Conservation (phyloP, 805 yeast species). For the Millerago galiae region DNA sequence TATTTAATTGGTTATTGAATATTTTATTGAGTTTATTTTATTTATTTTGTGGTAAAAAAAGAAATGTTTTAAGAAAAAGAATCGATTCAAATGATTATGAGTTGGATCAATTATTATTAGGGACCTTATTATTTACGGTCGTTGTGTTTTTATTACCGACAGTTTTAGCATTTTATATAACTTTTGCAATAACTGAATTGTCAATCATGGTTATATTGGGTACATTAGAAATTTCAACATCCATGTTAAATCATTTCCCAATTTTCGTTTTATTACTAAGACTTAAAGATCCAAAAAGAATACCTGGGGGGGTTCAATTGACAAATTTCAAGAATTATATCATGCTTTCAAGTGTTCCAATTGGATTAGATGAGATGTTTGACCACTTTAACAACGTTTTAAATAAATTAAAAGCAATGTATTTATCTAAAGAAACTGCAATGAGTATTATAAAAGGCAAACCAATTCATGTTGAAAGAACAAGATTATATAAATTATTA, state of each 20-base stretch:
- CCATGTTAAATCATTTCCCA: slow-evolving; percentile 78
- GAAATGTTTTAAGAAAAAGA: slow-evolving; percentile 76
- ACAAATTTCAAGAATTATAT: slow-evolving; percentile 16
- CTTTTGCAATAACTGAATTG: slow-evolving; percentile 59
- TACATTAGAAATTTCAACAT: slow-evolving; percentile 49
- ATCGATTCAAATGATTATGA: slow-evolving; percentile 82
- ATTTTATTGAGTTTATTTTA: slow-evolving; percentile 70
- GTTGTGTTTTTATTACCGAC: slow-evolving; percentile 80
- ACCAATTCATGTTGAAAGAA: slow-evolving; percentile 39
- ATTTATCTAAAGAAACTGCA: slow-evolving; percentile 36
- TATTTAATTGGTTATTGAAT: slow-evolving; percentile 69
- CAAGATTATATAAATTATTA: slow-evolving; percentile 41
- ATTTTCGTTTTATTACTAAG: slow-evolving; percentile 74
- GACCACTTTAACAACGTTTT: slow-evolving; percentile 39
- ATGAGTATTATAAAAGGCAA: slow-evolving; percentile 37
- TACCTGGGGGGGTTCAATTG: slow-evolving; percentile 53
- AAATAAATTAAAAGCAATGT: slow-evolving; percentile 33
- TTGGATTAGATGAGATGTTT: slow-evolving; percentile 39
- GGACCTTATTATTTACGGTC: slow-evolving; percentile 82
- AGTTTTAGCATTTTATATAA: slow-evolving; percentile 71
- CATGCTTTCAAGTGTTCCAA: slow-evolving; percentile 36
- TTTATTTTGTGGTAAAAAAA: slow-evolving; percentile 83
- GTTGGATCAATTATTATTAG: slow-evolving; percentile 79
- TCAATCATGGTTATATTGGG: slow-evolving; percentile 42
- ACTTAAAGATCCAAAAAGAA: slow-evolving; percentile 66